These are phyloP conservation scores for Hortaea sp. DNA, from an alignment of 2,329 filamentous ascomycete species.

Conservation along the genomic window DNA sequence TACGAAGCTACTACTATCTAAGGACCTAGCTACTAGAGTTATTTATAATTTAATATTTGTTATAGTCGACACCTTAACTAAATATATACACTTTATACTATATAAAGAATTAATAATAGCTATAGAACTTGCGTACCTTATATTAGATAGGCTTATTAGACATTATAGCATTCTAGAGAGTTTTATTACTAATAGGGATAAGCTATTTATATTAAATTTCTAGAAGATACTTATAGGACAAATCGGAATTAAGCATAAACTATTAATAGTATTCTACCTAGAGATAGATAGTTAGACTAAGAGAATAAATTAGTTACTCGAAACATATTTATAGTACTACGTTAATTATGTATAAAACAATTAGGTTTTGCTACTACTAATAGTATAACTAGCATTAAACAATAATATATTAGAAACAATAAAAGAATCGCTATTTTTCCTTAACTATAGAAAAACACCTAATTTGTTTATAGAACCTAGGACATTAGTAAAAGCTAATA, in stretches of 20 bases:
- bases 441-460: conserved; percentile 8
- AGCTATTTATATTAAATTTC: conserved; percentile 12
- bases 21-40: conserved; percentile 1
- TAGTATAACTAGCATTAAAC: conserved; percentile 19
- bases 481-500: neutral
- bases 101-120: conserved; percentile 7
- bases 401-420: conserved; percentile 9
- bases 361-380: conserved; percentile 9
- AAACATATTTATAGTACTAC: conserved; percentile 1
- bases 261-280: conserved; percentile 18
- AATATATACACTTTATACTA: conserved; percentile 9
- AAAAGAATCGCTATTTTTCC: conserved; percentile 11
- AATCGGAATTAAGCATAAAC: conserved; percentile 12
- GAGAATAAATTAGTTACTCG: neutral
- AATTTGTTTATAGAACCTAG: conserved; percentile 1
- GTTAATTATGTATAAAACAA: conserved; percentile 1
- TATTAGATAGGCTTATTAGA: conserved; percentile 10
- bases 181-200: conserved; percentile 13
- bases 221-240: conserved; percentile 8
- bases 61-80: conserved; percentile 13
- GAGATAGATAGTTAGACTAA: conserved; percentile 12
- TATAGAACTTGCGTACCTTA: conserved; percentile 10
- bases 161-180: conserved; percentile 9
- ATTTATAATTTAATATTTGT: conserved; percentile 11
- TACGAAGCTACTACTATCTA: conserved; percentile 9